A percentile compares a stretch with the other conserved stretches of the same genome.
These are phyloP conservation scores for Sugiyamaella novakii DNA, from an alignment of 1,139 yeast species.

Conservation along the genomic window DNA sequence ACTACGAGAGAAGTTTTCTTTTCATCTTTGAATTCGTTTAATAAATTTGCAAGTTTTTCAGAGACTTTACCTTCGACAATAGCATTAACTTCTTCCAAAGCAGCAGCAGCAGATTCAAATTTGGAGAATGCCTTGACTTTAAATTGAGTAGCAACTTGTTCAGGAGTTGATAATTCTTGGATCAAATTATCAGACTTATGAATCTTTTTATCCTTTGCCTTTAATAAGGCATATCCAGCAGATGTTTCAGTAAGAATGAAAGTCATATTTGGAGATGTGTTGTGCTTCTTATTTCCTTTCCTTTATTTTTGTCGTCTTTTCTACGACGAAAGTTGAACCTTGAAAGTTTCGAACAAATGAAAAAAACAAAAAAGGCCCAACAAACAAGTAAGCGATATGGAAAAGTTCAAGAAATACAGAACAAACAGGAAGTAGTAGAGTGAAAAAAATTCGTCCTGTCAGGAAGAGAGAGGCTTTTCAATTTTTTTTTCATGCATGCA, in stretches of 20 bases:
- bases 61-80: conserved; percentile 93
- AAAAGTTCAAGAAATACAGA: not conserved
- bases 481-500: conserved; percentile 15
- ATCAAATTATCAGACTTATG: conserved; percentile 77
- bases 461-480: too few relatives aligned
- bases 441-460: conserved; percentile 13
- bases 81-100: conserved; percentile 92
- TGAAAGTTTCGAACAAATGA: not conserved
- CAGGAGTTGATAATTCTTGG: conserved; percentile 80
- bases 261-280: conserved; percentile 57
- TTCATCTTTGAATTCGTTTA: conserved; percentile 81
- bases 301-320: too few relatives aligned
- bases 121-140: conserved; percentile 95
- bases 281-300: not conserved
- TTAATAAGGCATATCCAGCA: conserved; percentile 96
- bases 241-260: conserved; percentile 96
- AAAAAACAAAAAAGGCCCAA: not conserved
- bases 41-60: conserved; percentile 71
- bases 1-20: conserved; percentile 90
- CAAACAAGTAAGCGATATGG: not conserved
- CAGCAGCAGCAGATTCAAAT: conserved; percentile 91
- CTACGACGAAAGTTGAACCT: too few relatives aligned
- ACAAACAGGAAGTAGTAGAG: conserved; percentile 5
- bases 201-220: conserved; percentile 96
- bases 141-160: conserved; percentile 74